Evolutionary conservation across 106 monocot species (phyloP), one percentile per base, ranked within the genome.

Genomic region (Triglochin maritima): DNA sequence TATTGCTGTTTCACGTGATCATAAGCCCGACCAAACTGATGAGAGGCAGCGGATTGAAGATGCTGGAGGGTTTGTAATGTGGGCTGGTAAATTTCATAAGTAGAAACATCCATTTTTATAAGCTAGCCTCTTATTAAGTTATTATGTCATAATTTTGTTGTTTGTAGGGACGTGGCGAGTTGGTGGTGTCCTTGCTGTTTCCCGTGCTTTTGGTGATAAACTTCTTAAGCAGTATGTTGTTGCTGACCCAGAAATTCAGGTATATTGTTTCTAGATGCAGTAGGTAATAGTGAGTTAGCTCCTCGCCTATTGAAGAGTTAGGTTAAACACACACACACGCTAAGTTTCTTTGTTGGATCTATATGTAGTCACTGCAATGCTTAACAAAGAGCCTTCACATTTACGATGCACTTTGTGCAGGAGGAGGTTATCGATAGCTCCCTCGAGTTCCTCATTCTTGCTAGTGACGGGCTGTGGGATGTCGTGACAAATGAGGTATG

Each of bases 391-490:
- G 57, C 57, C 14, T 57, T 57, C 15, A 16, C 12, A 57, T 17
- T 57, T 57, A 0, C 9, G 7, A 43, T 46, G 6, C n/a, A 59
- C 46, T 46, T 12, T 7, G 43, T 11, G 11, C 44, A 90, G 90
- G 90, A 90, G 63, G 86, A 86, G 57, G 75, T 78, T 58, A 72
- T 90, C n/a, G 90, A 90, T 72, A 78, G 81, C 3, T 80, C 90
- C 14, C 64, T 64, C 5, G 90, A 90, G 52, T 90, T 90, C 17
- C 90, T 90, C 59, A 90, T 90, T 72, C 83, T 90, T 60, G 90
- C 90, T 4, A 90, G 90, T 17, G 90, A 90, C 62, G 90, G 90
- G 13, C 72, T 90, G 17, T 90, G 90, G 90, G 90, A 90, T 70
- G 90, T 90, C 11, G 90, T 87, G 6, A 60, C 86, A 41, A 90